Conservation (phyloP, 1,284 basidiomycete genomes). For the Trametes pubescens region DNA sequence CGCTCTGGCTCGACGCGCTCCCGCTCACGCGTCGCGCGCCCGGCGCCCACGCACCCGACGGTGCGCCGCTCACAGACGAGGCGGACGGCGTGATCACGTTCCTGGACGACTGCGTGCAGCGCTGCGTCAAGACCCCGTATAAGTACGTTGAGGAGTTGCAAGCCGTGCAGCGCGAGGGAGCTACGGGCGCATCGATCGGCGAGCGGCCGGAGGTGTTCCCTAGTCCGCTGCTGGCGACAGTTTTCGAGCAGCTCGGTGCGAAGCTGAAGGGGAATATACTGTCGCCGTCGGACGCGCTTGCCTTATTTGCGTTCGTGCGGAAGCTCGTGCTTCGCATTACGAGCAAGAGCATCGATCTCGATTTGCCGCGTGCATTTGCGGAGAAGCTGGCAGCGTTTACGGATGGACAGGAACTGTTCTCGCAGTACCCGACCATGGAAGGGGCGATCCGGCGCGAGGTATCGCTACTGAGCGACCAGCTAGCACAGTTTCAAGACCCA, state of each 20-base stretch:
- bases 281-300: constrained; percentile 65
- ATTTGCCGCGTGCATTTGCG: constrained; percentile 46
- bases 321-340: constrained; percentile 66
- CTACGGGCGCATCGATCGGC: constrained; percentile 18
- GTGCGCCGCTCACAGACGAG: constrained; percentile 65
- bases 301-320: constrained; percentile 68
- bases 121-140: constrained; percentile 88
- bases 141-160: constrained; percentile 83
- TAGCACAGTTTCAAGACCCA: constrained; percentile 41
- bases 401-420: constrained; percentile 36
- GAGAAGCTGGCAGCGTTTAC: constrained; percentile 49
- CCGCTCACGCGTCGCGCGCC: constrained; percentile 50
- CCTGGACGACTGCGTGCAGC: constrained; percentile 86
- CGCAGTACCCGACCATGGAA: constrained; percentile 48
- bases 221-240: constrained; percentile 80
- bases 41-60: constrained; percentile 55
- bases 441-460: constrained; percentile 58
- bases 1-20: constrained; percentile 77
- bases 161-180: constrained; percentile 34
- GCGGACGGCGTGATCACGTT: constrained; percentile 71
- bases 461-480: constrained; percentile 45
- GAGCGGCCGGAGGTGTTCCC: constrained; percentile 45
- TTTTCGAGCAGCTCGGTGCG: constrained; percentile 78
- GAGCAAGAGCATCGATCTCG: constrained; percentile 57
- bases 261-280: constrained; percentile 65